Base-by-base conservation (phyloP, 139 green algal genomes). In the Tetraselmis striata region DNA sequence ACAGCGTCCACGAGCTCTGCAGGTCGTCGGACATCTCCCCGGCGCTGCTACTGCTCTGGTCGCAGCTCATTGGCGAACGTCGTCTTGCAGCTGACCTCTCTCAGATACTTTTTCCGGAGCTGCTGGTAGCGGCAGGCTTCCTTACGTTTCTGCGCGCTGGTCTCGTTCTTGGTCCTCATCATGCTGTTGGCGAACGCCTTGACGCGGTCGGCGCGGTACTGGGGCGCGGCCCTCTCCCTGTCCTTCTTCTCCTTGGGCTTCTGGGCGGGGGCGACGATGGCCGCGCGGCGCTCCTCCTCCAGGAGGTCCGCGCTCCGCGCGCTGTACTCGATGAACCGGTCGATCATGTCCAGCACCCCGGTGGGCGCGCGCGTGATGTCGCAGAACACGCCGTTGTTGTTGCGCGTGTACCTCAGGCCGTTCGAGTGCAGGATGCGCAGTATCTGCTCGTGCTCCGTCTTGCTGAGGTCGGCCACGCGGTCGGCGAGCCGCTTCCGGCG, bases 1-100 rank as follows among this genome's bases (percentile, higher is more conserved):
- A 83, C 59, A 78, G 24, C 1, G 59, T 83, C 80, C 80, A 83
- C n/a, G 23, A 23, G 58, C 78, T 45, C 11, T 83, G 24, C 24
- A 83, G 80, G n/a, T n/a, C n/a, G n/a, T n/a, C n/a, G n/a, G n/a
- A n/a, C n/a, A n/a, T n/a, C n/a, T n/a, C n/a, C n/a, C n/a, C n/a
- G n/a, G n/a, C n/a, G n/a, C n/a, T n/a, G n/a, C n/a, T n/a, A n/a
- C n/a, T n/a, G n/a, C n/a, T n/a, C n/a, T n/a, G n/a, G n/a, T n/a
- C n/a, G n/a, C n/a, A 67, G 45, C 45, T 67, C 45, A 67, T 67
- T 67, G 11, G 45, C 45, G 45, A 67, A 18, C 45, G 45, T 18
- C 45, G 45, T 67, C 45, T n/a, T 67, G 45, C 45, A 18, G 45
- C 45, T 25, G 45, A 67, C 45, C 5, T 67, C 11, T n/a, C 45